phyloP scores from a whole-genome alignment of 768 basidiomycete species.

The Plicaturopsis crispa region DNA sequence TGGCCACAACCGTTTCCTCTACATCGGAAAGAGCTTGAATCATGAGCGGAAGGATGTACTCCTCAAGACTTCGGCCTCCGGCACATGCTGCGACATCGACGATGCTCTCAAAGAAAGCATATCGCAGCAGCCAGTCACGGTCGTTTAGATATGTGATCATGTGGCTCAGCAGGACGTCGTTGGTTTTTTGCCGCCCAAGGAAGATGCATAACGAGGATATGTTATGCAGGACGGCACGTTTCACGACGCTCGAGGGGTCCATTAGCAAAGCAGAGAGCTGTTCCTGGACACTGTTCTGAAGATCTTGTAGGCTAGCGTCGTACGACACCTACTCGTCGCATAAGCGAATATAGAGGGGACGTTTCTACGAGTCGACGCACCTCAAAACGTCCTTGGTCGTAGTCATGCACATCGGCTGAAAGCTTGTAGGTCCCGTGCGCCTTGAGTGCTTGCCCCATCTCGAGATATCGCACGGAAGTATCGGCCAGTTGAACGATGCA shows the following conservation, averaged over 20 bases:
- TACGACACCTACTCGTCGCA: slow-evolving; percentile 66
- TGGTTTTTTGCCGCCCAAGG: slow-evolving; percentile 86
- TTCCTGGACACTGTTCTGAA: slow-evolving; percentile 81
- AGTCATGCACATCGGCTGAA: slow-evolving; percentile 56
- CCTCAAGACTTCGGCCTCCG: slow-evolving; percentile 85
- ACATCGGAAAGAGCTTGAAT: slow-evolving; percentile 92
- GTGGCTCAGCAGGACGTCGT: slow-evolving; percentile 88
- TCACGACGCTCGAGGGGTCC: slow-evolving; percentile 85
- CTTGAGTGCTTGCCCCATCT: slow-evolving; percentile 89
- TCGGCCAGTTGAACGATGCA: slow-evolving; percentile 82
- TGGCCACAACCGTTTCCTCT: slow-evolving; percentile 90
- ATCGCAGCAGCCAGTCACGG: slow-evolving; percentile 85
- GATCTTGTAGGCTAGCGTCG: slow-evolving; percentile 78
- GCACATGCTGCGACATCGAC: slow-evolving; percentile 95
- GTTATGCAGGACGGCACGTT: slow-evolving; percentile 81
- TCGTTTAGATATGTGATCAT: slow-evolving; percentile 84
- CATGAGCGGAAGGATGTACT: slow-evolving; percentile 96
- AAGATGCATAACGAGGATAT: slow-evolving; percentile 90
- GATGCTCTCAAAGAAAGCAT: slow-evolving; percentile 92
- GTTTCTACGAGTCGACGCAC: slow-evolving; percentile 27
- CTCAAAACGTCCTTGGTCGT: slow-evolving; percentile 78
- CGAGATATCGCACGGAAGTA: slow-evolving; percentile 80
- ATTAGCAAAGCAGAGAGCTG: slow-evolving; percentile 81
- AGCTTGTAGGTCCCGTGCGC: slow-evolving; percentile 71
- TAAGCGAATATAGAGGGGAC: neutral